Evolutionary conservation across 1,284 basidiomycete genomes (phyloP), one percentile per base, ranked within the genome.

Genomic region (Apiotrichum porosum): DNA sequence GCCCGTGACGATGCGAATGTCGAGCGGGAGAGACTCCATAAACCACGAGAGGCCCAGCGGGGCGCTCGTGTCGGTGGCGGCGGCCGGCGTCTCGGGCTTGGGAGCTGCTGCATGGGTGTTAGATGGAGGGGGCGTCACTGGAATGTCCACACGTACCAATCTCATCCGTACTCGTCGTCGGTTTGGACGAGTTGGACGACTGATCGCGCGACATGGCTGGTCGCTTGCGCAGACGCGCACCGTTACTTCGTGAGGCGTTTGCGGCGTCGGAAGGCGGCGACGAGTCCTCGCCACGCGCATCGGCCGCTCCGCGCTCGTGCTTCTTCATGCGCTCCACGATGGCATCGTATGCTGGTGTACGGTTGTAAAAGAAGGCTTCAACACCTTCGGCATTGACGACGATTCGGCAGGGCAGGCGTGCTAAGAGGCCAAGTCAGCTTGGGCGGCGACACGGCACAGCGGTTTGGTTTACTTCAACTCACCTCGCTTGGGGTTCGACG

Each of bases 351-450:
- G 88, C 83, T 3, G 87, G 80, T 1, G 88, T 92, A 46, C 83
- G 78, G 69, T 95, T 97, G 73, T 88, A 94, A 39, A 94, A 68
- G 69, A 88, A 88, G 83, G 86, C 88, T 71, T 97, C 89, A 31
- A 91, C 77, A 18, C 92, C 92, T 58, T 92, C 82, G 4, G 87
- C 64, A 8, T 82, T 82, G 22, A 90, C 67, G 43, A 85, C 82
- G 33, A 94, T 81, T 36, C 91, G 83, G 62, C 88, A 91, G 30
- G 82, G 80, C 32, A 81, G 75, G 22, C 79, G 68, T 15, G 61
- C 67, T 70, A 35, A 33, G 31, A 2, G n/a, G n/a, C n/a, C n/a
- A n/a, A 28, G 42, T 34, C 9, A 23, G 28, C 15, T 13, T 4
- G n/a, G n/a, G n/a, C n/a, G n/a, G n/a, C n/a, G n/a, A n/a, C 6